Conservation (phyloP, 257 asterid genomes). For the Solanum stenotomum region DNA sequence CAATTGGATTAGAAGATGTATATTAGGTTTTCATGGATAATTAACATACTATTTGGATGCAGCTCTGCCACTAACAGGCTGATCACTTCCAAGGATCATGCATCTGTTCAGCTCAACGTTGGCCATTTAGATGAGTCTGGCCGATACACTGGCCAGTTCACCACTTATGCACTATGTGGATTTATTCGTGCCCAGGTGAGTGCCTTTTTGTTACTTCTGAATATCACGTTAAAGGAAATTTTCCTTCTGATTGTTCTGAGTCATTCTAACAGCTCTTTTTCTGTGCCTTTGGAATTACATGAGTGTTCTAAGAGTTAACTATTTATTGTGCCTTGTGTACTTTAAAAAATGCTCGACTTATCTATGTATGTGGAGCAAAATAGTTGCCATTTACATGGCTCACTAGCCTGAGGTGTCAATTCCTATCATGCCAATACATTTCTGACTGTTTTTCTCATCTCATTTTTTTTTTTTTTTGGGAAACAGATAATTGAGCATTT, state of each 20-base stretch:
- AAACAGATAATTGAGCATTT: background rate
- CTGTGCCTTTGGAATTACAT: background rate
- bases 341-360: background rate
- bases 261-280: background rate
- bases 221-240: background rate
- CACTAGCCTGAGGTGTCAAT: background rate
- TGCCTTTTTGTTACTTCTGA: background rate
- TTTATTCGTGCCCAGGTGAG: constrained; percentile 54
- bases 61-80: constrained; percentile 87
- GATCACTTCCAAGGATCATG: constrained; percentile 91
- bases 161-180: constrained; percentile 84
- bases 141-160: constrained; percentile 40
- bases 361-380: background rate
- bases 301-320: background rate
- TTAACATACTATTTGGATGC: constrained; percentile 5
- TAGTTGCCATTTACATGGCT: background rate
- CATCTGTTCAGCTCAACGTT: constrained; percentile 72
- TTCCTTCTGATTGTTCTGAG: background rate
- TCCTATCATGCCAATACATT: background rate
- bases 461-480: background rate
- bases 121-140: constrained; percentile 82
- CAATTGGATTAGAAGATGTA: background rate
- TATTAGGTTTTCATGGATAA: background rate
- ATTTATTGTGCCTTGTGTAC: background rate
- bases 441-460: background rate